phyloP scores from a whole-genome alignment of 2,329 filamentous ascomycete genomes.

The Calonectria montana region DNA sequence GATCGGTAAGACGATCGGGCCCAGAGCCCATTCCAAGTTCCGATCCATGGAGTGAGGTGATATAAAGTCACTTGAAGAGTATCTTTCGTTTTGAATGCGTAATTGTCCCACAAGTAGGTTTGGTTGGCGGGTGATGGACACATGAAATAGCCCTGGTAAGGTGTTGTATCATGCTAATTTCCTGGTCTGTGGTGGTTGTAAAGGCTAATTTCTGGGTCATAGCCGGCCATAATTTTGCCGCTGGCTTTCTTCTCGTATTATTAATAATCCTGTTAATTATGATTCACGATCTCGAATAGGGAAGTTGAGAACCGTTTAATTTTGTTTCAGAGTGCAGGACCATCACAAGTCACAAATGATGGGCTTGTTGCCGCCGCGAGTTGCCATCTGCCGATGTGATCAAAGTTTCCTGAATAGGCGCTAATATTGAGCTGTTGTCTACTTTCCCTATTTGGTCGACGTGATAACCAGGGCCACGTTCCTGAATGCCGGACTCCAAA shows the following conservation, averaged over 20 bases:
- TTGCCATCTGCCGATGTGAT: not conserved
- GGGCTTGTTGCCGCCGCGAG: no score
- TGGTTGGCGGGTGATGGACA: not conserved
- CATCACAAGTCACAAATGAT: not conserved
- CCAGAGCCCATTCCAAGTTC: not conserved
- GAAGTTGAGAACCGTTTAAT: not conserved
- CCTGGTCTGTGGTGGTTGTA: not conserved
- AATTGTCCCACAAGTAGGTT: not conserved
- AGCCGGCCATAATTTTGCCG: not conserved
- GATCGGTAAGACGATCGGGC: not conserved
- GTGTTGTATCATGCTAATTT: not conserved
- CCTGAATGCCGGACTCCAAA: no score
- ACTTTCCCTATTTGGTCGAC: no score
- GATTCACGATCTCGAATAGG: not conserved
- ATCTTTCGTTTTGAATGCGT: not conserved
- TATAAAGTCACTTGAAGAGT: not conserved
- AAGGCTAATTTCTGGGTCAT: slow-evolving; percentile 5
- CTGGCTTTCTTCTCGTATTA: not conserved
- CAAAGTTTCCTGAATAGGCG: not conserved
- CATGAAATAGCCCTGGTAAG: no score
- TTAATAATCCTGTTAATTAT: not conserved
- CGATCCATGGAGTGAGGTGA: not conserved
- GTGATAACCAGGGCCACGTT: no score
- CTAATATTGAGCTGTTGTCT: no score
- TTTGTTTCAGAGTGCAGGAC: not conserved